phyloP scores from a whole-genome alignment of 352 stramenopile genomes.

The Phytopythium vexans region DNA sequence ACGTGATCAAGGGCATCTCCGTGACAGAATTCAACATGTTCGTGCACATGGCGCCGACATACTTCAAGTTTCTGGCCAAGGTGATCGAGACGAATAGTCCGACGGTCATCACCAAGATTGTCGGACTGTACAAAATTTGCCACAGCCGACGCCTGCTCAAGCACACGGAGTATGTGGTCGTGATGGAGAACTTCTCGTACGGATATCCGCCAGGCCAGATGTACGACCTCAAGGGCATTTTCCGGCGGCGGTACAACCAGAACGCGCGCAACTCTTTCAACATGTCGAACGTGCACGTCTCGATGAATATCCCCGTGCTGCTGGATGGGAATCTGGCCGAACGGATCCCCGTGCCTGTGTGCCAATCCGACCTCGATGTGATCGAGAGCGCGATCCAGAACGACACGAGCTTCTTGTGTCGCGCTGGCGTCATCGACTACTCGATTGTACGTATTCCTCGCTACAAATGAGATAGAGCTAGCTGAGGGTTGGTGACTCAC shows the following conservation, averaged over 20 bases:
- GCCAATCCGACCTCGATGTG: conserved; percentile 51
- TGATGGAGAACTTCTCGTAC: conserved; percentile 87
- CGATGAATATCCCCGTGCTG: conserved; percentile 62
- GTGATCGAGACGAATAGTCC: conserved; percentile 51
- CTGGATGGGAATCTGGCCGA: conserved; percentile 81
- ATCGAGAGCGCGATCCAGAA: conserved; percentile 72
- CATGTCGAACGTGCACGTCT: conserved; percentile 44
- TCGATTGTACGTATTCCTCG: conserved; percentile 53
- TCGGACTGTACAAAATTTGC: conserved; percentile 79
- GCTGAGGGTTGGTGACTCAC: background rate
- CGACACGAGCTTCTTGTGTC: conserved; percentile 72
- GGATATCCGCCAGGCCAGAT: conserved; percentile 74
- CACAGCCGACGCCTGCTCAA: conserved; percentile 58
- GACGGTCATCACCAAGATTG: conserved; percentile 83
- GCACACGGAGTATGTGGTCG: conserved; percentile 79
- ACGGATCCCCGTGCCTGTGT: conserved; percentile 74
- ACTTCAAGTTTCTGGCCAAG: conserved; percentile 83
- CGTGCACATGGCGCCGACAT: conserved; percentile 83
- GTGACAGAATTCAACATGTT: conserved; percentile 91
- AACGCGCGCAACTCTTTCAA: conserved; percentile 34
- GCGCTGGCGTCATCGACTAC: conserved; percentile 82
- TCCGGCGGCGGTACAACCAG: conserved; percentile 63
- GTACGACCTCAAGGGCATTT: conserved; percentile 87
- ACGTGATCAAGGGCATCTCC: conserved; percentile 82
- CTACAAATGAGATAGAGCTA: background rate